These are phyloP conservation scores for Periconia digitata DNA, from an alignment of 2,329 filamentous ascomycete genomes.

Conservation along the genomic window DNA sequence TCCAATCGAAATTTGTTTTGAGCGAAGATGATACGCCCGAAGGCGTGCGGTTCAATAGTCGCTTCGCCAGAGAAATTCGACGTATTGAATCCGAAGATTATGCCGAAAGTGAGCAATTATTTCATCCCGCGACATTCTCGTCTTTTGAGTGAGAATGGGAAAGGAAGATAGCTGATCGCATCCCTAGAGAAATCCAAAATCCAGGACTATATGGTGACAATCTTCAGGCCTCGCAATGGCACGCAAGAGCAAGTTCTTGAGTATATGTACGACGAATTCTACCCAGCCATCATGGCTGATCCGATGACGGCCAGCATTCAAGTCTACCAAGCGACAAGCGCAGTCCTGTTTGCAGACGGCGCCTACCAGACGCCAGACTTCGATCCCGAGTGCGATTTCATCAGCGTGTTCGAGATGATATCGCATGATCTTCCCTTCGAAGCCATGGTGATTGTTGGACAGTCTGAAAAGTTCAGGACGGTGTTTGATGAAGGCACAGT, in stretches of 20 bases:
- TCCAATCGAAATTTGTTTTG: neutral
- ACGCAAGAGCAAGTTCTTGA: neutral
- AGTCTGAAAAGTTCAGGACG: neutral
- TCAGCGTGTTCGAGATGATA: neutral
- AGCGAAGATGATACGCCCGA: neutral
- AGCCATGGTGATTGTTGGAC: neutral
- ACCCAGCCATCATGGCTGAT: neutral
- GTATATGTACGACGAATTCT: neutral
- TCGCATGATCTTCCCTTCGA: neutral
- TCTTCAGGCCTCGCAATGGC: neutral
- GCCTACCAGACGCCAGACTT: no score
- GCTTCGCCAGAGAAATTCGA: neutral
- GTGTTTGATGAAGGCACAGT: neutral
- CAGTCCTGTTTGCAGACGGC: neutral
- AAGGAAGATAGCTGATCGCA: neutral
- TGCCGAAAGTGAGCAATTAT: neutral
- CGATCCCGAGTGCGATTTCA: neutral
- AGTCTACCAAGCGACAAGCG: neutral
- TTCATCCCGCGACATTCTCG: no score
- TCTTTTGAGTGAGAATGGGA: neutral
- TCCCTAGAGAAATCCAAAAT: neutral
- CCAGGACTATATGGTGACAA: neutral
- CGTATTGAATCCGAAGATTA: neutral
- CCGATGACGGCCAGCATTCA: neutral
- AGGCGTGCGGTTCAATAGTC: neutral